Evolutionary conservation across 352 stramenopile genomes (phyloP), one percentile per base, ranked within the genome.

Genomic region (Pythium dissimile): DNA sequence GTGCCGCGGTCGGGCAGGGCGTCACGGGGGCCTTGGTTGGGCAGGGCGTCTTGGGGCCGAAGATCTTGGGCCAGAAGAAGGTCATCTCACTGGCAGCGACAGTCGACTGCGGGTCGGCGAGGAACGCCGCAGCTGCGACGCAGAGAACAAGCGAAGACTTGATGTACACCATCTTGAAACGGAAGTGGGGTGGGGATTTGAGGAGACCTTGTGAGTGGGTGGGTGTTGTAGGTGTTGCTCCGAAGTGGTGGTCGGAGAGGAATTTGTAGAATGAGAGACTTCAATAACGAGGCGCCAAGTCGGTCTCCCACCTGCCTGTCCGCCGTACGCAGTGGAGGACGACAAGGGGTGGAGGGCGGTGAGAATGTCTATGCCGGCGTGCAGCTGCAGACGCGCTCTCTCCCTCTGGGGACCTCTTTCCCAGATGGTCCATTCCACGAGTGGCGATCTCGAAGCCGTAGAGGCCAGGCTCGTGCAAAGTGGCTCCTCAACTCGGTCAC

Each of bases 81-180:
- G 43, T 49, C 24, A 49, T 49, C 5, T 34, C 13, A 26, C 24
- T 44, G 9, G 41, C 41, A 7, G 41, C 15, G 20, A 47, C 41
- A 13, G 9, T 12, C 15, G 43, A 16, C 24, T 37, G 12, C 20
- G 34, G 20, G 12, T 41, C 34, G 34, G 34, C 27, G 5, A 21
- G n/a, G 11, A 52, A 10, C 10, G 45, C 27, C 27, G 20, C n/a
- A 11, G 45, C 28, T 3, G 28, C 28, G 27, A 41, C 16, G 20
- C 26, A 52, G n/a, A 52, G 28, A 52, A 52, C 27, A 37, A 52
- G 30, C 24, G 45, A 26, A 8, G 45, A 39, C 28, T 52, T 52
- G 45, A 52, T 26, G 45, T 41, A 41, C 45, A 52, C 45, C 45
- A 39, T 52, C 16, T 26, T 34, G 23, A 50, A n/a, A n/a, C n/a